phyloP scores from a whole-genome alignment of 148 eudicot genomes.

The Salicornia ramosissima region DNA sequence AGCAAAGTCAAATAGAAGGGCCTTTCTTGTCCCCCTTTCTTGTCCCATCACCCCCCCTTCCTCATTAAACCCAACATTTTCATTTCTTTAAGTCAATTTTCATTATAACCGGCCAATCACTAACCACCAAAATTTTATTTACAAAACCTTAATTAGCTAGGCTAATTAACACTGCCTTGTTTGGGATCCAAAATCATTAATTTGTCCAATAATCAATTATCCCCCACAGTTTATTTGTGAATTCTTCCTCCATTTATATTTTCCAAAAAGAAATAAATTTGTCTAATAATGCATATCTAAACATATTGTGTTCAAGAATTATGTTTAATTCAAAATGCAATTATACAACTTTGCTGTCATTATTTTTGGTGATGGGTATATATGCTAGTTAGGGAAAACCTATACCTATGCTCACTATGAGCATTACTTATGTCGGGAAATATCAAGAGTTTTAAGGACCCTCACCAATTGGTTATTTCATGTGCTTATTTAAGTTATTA shows the following conservation, averaged over 20 bases:
- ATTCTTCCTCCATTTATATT: not conserved
- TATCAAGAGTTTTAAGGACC: too few relatives aligned
- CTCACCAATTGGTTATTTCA: too few relatives aligned
- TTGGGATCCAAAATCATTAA: conserved; percentile 23
- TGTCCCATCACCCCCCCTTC: conserved; percentile 32
- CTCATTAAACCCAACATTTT: conserved; percentile 20
- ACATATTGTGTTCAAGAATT: too few relatives aligned
- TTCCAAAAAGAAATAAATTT: too few relatives aligned
- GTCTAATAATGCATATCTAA: too few relatives aligned
- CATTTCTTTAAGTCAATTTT: conserved; percentile 15
- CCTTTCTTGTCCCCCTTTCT: conserved; percentile 31
- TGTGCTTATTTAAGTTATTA: too few relatives aligned
- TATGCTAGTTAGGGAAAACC: too few relatives aligned
- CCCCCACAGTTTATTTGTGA: not conserved
- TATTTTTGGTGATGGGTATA: too few relatives aligned
- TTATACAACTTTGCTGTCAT: too few relatives aligned
- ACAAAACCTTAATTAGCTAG: not conserved
- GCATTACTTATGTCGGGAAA: too few relatives aligned
- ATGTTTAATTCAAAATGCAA: too few relatives aligned
- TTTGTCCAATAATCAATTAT: not conserved
- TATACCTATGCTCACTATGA: too few relatives aligned
- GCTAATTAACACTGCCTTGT: not conserved
- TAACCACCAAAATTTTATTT: not conserved
- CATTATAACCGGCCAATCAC: conserved; percentile 23
- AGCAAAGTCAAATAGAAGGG: conserved; percentile 35